Evolutionary conservation across 148 eudicot genomes (phyloP).

Genomic region (Camellia sinensis): DNA sequence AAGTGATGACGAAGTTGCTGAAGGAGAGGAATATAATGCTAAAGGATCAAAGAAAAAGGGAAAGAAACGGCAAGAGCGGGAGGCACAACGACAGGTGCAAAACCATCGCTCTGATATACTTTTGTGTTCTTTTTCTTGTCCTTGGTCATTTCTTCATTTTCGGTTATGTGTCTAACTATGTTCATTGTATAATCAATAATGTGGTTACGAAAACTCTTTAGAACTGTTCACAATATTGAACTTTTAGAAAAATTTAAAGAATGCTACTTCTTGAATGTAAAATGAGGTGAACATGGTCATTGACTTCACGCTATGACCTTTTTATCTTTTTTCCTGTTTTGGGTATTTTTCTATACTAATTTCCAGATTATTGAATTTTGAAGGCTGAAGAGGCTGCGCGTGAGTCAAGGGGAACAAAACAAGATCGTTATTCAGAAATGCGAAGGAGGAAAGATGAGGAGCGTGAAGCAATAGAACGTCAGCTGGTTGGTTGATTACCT

Average conservation of each 20-base stretch:
- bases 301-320: not conserved
- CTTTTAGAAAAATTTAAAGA: not conserved
- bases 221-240: not conserved
- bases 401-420: constrained; percentile 70
- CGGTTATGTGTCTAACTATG: not conserved
- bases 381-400: constrained; percentile 93
- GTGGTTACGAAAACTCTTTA: not conserved
- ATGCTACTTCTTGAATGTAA: not conserved
- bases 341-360: not conserved
- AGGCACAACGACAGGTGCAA: constrained; percentile 81
- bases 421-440: constrained; percentile 82
- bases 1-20: constrained; percentile 84
- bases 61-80: constrained; percentile 86
- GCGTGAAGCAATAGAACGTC: constrained; percentile 78
- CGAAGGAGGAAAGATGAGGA: constrained; percentile 93
- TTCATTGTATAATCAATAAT: not conserved
- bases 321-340: not conserved
- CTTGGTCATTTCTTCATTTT: not conserved
- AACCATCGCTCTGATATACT: not conserved
- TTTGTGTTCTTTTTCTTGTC: not conserved
- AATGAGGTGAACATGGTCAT: not conserved
- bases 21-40: constrained; percentile 39
- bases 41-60: constrained; percentile 75
- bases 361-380: constrained; percentile 20
- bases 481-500: constrained; percentile 48